Percentiles rank a stretch among this genome's conserved stretches.
Evolutionary conservation across 208 protist species (phyloP).

Genomic region (Trypanosoma avium): DNA sequence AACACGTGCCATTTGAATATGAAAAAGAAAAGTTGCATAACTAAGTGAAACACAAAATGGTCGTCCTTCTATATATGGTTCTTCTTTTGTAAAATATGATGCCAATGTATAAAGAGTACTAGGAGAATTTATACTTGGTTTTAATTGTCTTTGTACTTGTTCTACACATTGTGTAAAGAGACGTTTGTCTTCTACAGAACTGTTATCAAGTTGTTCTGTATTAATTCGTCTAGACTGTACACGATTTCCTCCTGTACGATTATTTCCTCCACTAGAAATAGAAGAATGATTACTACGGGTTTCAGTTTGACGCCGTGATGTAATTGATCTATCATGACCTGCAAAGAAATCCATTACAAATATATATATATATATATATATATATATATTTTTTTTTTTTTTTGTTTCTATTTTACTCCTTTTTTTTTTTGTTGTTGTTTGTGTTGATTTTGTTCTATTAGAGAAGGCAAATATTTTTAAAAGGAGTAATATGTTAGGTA

Average conservation of each 20-base stretch:
- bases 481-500: too few species aligned
- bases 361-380: neutral
- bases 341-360: conserved; percentile 41
- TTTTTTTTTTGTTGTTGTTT: neutral
- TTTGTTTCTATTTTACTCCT: neutral
- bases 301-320: neutral
- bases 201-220: conserved; percentile 13
- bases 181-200: conserved; percentile 40
- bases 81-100: conserved; percentile 82
- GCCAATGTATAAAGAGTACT: conserved; percentile 82
- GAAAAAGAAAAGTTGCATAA: conserved; percentile 88
- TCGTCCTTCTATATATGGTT: conserved; percentile 70
- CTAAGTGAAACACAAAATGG: conserved; percentile 89
- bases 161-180: conserved; percentile 79
- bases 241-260: neutral
- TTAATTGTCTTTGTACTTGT: conserved; percentile 84
- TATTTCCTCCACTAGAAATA: conserved; percentile 2
- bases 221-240: conserved; percentile 1
- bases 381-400: conserved; percentile 1
- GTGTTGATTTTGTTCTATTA: too few species aligned
- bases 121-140: conserved; percentile 60
- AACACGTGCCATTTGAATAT: conserved; percentile 90
- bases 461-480: too few species aligned
- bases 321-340: conserved; percentile 1
- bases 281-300: conserved; percentile 14